Base-by-base conservation (phyloP, 2,329 filamentous ascomycete species). In the Aplosporella prunicola region DNA sequence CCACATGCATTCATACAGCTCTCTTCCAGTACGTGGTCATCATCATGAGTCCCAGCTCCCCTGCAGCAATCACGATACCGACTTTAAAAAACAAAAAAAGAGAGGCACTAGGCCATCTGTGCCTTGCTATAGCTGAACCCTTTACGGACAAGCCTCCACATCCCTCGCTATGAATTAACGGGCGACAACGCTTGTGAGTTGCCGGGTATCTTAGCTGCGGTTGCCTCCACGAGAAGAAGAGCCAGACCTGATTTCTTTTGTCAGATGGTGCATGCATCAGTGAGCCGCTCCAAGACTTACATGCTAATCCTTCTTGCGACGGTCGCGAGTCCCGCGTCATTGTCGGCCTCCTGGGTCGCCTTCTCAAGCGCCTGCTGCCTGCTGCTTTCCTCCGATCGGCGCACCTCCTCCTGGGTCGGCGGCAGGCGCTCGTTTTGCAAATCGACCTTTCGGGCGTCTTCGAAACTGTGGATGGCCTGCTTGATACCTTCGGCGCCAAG, bases 401-500 rank as follows among this genome's bases (percentile, higher is more conserved):
- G 74, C 14, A 96, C 88, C 62, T 98, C 91, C 32, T 96, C 89
- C 44, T 91, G 83, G 46, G 77, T 91, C 1, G 91, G 91, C 33
- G 91, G 91, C 46, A 98, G 70, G 45, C 86, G 76, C 66, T 98
- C 91, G 60, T 98, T 98, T 66, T 96, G 88, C 45, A 96, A 55
- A 66, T 98, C 91, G 32, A 98, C 88, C 70, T 95, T 96, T 45
- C 87, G 75, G 11, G 91, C 91, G 60, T 98, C 91, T 60, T 98
- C 91, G 49, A 98, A 98, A 50, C 78, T 93, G 63, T 78, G 89
- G 52, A 98, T 98, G 22, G 91, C 91, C 54, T 95, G 88, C 71
- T 96, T 98, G 69, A 96, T 95, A 42, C 91, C 91, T 64, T 98
- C 91, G 1, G 91, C 89, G 42, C 91, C 91, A 36, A 96, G 75